These are phyloP conservation scores for Fusarium sp. DNA, from an alignment of 2,329 filamentous ascomycete species.

Conservation along the genomic window DNA sequence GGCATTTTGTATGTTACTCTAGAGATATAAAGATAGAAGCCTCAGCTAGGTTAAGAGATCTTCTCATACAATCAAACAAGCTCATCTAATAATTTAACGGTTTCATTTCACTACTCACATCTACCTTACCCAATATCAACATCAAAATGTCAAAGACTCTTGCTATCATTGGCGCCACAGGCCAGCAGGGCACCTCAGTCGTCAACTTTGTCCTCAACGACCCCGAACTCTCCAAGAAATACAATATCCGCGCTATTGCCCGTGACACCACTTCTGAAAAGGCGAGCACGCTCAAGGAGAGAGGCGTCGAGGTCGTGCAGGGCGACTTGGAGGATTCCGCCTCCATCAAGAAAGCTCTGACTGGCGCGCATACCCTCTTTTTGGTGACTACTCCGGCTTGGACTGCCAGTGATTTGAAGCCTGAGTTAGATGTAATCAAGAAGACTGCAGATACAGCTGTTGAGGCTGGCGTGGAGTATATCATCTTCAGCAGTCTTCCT, in stretches of 20 bases:
- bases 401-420: conserved; percentile 51
- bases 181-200: conserved; percentile 64
- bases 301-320: conserved; percentile 52
- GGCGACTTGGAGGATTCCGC: conserved; percentile 57
- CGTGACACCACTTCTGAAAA: conserved; percentile 57
- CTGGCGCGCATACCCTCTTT: conserved; percentile 63
- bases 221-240: conserved; percentile 59
- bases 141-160: conserved; percentile 53
- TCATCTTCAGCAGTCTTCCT: conserved; percentile 58
- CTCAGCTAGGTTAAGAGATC: background rate
- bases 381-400: conserved; percentile 60
- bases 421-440: conserved; percentile 56
- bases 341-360: conserved; percentile 58
- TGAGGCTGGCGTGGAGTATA: conserved; percentile 54
- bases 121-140: background rate
- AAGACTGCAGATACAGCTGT: conserved; percentile 56
- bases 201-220: conserved; percentile 61
- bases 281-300: conserved; percentile 49
- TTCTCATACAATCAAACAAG: background rate
- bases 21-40: background rate
- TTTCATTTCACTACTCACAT: background rate
- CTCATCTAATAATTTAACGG: background rate
- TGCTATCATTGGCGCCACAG: conserved; percentile 65
- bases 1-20: too few species aligned
- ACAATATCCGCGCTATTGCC: conserved; percentile 64